Conservation (phyloP, 2,329 filamentous ascomycete species). For the Alternaria sp. region DNA sequence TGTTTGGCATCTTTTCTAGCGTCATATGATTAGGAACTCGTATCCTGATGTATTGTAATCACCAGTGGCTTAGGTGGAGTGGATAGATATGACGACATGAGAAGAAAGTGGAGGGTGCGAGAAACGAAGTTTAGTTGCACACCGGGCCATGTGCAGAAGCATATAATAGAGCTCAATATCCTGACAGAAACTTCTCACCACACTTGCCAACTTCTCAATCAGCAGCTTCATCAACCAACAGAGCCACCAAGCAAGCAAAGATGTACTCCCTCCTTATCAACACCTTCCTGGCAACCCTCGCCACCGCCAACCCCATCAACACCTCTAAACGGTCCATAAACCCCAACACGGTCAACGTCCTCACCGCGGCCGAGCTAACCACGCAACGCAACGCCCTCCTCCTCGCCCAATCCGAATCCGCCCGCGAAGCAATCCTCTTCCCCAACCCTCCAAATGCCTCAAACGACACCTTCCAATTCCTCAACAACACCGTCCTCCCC, state of each 20-base stretch:
- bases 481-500: conserved; percentile 48
- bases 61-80: neutral
- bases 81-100: neutral
- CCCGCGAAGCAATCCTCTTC: conserved; percentile 31
- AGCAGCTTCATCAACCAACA: neutral
- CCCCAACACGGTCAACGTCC: conserved; percentile 28
- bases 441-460: conserved; percentile 28
- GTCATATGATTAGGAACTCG: neutral
- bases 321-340: conserved; percentile 23
- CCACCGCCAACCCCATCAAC: conserved; percentile 21
- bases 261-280: conserved; percentile 23
- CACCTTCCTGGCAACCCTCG: conserved; percentile 18
- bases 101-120: neutral
- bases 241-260: neutral
- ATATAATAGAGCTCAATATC: neutral
- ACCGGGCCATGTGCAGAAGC: neutral
- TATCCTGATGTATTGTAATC: neutral
- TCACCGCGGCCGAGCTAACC: conserved; percentile 25
- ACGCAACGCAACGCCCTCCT: conserved; percentile 27
- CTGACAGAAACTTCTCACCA: neutral
- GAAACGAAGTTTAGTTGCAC: neutral
- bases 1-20: neutral
- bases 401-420: conserved; percentile 26
- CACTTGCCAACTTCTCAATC: neutral
- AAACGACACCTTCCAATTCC: conserved; percentile 35